Evolutionary conservation across 805 yeast genomes (phyloP).

Genomic region (Teunomyces stri): DNA sequence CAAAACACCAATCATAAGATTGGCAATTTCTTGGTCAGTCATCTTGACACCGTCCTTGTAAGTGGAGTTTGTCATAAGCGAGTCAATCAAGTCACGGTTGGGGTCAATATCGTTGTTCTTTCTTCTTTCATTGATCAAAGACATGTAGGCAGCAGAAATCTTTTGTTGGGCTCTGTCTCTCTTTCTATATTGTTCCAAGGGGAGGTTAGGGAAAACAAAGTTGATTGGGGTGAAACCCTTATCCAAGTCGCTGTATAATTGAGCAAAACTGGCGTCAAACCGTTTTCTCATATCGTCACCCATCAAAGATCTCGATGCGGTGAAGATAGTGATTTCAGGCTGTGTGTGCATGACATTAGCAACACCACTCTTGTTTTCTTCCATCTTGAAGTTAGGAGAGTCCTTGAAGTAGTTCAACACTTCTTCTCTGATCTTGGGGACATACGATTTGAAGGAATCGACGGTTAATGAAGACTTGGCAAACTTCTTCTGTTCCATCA

Average conservation of each 20-base stretch:
- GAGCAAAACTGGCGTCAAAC: conserved; percentile 80
- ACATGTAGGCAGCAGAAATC: conserved; percentile 78
- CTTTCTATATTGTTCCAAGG: conserved; percentile 76
- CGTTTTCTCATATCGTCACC: conserved; percentile 89
- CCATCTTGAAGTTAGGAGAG: conserved; percentile 48
- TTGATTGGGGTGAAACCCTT: conserved; percentile 96
- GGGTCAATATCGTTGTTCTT: conserved; percentile 65
- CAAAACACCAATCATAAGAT: conserved; percentile 87
- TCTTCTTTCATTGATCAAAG: conserved; percentile 74
- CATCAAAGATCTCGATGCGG: conserved; percentile 87
- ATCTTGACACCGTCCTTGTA: conserved; percentile 92
- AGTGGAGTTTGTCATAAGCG: conserved; percentile 74
- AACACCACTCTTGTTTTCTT: conserved; percentile 40
- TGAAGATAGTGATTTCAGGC: conserved; percentile 93
- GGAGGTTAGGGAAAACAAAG: conserved; percentile 92
- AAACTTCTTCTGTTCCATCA: conserved; percentile 98
- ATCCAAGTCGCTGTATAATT: conserved; percentile 85
- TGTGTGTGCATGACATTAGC: conserved; percentile 76
- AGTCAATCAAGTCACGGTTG: conserved; percentile 85
- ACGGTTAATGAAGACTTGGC: conserved; percentile 85
- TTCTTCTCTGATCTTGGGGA: conserved; percentile 85
- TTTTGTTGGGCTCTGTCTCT: conserved; percentile 87
- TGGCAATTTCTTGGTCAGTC: conserved; percentile 95
- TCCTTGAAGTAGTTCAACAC: conserved; percentile 59
- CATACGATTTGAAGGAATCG: conserved; percentile 80